Evolutionary conservation across 192 early-diverging fungal species (phyloP).

Genomic region (Coemansia sp.): DNA sequence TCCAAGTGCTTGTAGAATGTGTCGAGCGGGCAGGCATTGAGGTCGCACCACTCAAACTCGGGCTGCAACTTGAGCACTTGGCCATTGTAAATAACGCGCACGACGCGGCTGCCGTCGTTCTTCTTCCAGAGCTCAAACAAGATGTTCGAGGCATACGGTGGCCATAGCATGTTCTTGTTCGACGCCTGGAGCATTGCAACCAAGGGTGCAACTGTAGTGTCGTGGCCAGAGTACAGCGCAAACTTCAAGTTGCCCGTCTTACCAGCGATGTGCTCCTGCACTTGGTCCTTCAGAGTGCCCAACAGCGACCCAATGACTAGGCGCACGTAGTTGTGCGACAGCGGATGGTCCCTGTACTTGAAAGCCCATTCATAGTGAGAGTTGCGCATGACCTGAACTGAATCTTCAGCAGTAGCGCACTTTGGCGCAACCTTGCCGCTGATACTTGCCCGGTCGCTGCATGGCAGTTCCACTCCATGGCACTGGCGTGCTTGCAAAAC

Average conservation of each 20-base stretch:
- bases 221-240: slow-evolving; percentile 57
- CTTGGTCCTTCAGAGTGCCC: slow-evolving; percentile 39
- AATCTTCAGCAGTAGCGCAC: slow-evolving; percentile 44
- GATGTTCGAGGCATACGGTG: slow-evolving; percentile 57
- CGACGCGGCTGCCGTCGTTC: slow-evolving; percentile 29
- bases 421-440: slow-evolving; percentile 2
- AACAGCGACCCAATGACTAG: slow-evolving; percentile 53
- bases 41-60: slow-evolving; percentile 43
- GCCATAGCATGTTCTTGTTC: slow-evolving; percentile 50
- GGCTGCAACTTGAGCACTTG: slow-evolving; percentile 33
- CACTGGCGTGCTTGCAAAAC: slow-evolving; percentile 43
- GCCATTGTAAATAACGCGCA: slow-evolving; percentile 61
- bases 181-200: slow-evolving; percentile 36
- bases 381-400: slow-evolving; percentile 30
- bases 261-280: slow-evolving; percentile 28
- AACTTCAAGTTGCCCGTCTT: slow-evolving; percentile 34
- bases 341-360: slow-evolving; percentile 41
- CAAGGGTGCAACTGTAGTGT: slow-evolving; percentile 52
- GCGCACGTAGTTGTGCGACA: slow-evolving; percentile 22
- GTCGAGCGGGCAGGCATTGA: slow-evolving; percentile 40
- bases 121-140: slow-evolving; percentile 57
- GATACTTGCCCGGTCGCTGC: slow-evolving; percentile 7
- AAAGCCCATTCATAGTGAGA: slow-evolving; percentile 30
- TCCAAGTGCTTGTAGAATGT: slow-evolving; percentile 36
- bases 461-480: slow-evolving; percentile 29